Base-by-base conservation (phyloP, 352 stramenopile genomes). In the Elongisporangium prolatum region DNA sequence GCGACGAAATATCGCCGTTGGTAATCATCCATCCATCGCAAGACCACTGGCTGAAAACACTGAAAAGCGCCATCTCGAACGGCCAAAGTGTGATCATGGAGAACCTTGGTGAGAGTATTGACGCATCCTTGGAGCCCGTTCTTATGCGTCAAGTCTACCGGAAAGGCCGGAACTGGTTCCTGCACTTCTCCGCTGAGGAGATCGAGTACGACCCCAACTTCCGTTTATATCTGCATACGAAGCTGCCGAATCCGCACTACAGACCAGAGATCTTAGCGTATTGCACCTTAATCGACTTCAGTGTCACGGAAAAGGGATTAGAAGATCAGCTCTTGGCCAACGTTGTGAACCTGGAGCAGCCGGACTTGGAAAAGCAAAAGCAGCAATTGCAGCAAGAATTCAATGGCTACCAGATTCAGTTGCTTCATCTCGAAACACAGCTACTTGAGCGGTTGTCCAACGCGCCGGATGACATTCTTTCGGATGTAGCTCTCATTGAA, bases 281-380 rank as follows among this genome's bases (percentile, higher is more conserved):
- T 57, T 97, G 89, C 57, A 97, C 90, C 44, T 72, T 98, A 1
- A 97, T 98, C 54, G 95, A 98, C 66, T 98, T 98, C 53, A 97
- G 93, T 49, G 92, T 97, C 20, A 98, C 92, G 11, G 84, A 97
- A 50, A 83, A 80, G 49, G 91, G 91, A 0, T 68, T 97, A 0
- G 89, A 97, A 65, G 91, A 97, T 40, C 91, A 97, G 57, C 65
- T 97, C 4, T 65, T 97, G 0, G 86, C 87, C 1, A 91, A 81
- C 25, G 89, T 97, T 5, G 91, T 98, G 0, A 90, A 91, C n/a
- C 56, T 89, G 25, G 91, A 98, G 67, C 87, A 97, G 52, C 84
- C 92, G 0, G 78, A 79, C 16, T 66, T 98, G 25, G 92, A 98
- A 56, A 86, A 84, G 13, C 86, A 95, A 50, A 96, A 95, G 63